phyloP scores from a whole-genome alignment of 2,329 filamentous ascomycete species.

The Trichophyton benhamiae region DNA sequence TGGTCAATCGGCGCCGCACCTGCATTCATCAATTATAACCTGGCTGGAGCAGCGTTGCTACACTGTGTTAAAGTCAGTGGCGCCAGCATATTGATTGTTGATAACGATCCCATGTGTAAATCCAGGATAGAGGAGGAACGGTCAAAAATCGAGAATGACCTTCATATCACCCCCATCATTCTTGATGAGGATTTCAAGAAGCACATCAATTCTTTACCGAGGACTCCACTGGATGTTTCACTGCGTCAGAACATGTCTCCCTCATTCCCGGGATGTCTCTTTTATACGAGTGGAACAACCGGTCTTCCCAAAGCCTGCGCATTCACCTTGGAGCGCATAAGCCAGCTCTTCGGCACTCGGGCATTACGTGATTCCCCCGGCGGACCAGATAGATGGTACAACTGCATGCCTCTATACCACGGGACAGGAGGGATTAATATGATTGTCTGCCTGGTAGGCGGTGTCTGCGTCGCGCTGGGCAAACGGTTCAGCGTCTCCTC shows the following conservation, averaged over 20 bases:
- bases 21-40: slow-evolving; percentile 59
- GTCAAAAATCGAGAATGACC: slow-evolving; percentile 38
- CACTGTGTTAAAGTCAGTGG: slow-evolving; percentile 52
- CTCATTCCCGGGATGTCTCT: slow-evolving; percentile 48
- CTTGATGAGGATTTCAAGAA: slow-evolving; percentile 40
- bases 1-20: slow-evolving; percentile 56
- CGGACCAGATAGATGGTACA: slow-evolving; percentile 52
- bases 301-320: slow-evolving; percentile 60
- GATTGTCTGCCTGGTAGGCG: slow-evolving; percentile 43
- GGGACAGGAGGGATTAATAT: slow-evolving; percentile 55
- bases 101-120: slow-evolving; percentile 43
- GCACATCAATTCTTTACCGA: slow-evolving; percentile 38
- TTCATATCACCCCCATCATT: slow-evolving; percentile 47
- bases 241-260: slow-evolving; percentile 42
- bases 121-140: slow-evolving; percentile 44
- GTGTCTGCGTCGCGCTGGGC: slow-evolving; percentile 32
- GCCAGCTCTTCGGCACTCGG: slow-evolving; percentile 27
- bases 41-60: slow-evolving; percentile 50
- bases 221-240: slow-evolving; percentile 43
- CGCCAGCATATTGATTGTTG: slow-evolving; percentile 47
- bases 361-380: slow-evolving; percentile 20
- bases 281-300: slow-evolving; percentile 68
- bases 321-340: slow-evolving; percentile 43
- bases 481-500: slow-evolving; percentile 50
- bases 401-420: slow-evolving; percentile 68